phyloP scores from a whole-genome alignment of 2,329 filamentous ascomycete species.

The Setomelanomma holmii region DNA sequence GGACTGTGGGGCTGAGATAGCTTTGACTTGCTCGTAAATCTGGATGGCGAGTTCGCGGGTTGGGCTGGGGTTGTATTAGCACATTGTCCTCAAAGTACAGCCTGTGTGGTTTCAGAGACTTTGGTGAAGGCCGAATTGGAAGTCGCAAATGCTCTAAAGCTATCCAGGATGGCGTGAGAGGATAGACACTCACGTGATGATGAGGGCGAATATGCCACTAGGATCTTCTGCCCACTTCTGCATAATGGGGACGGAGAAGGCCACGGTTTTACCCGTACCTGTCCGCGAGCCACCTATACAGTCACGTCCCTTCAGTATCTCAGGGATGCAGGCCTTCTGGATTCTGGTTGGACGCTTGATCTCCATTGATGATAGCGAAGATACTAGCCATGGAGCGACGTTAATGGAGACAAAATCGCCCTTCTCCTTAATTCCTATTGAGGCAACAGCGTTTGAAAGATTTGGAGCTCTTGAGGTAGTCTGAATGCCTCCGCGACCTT shows the following conservation, averaged over 20 bases:
- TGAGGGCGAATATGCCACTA: conserved; percentile 84
- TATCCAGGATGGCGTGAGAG: conserved; percentile 49
- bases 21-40: conserved; percentile 95
- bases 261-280: conserved; percentile 96
- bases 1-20: conserved; percentile 85
- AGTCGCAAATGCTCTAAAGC: neutral
- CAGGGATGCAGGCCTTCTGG: conserved; percentile 90
- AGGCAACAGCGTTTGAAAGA: conserved; percentile 2
- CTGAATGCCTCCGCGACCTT: conserved; percentile 21
- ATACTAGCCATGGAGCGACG: conserved; percentile 86
- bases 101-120: neutral
- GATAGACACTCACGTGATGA: conserved; percentile 87
- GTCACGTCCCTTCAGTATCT: conserved; percentile 88
- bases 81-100: neutral
- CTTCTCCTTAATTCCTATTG: conserved; percentile 44
- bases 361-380: conserved; percentile 76
- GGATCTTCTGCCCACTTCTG: conserved; percentile 95
- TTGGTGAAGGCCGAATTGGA: neutral
- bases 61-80: conserved; percentile 22
- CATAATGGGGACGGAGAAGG: conserved; percentile 92
- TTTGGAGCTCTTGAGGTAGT: conserved; percentile 9
- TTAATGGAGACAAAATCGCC: conserved; percentile 74
- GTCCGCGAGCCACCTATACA: conserved; percentile 93
- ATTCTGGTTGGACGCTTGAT: conserved; percentile 91
- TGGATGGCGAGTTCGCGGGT: conserved; percentile 86